Evolutionary conservation across 371 early-diverging fungal genomes (phyloP), one percentile per base, ranked within the genome.

Genomic region (Encephalitozoon cuniculi): DNA sequence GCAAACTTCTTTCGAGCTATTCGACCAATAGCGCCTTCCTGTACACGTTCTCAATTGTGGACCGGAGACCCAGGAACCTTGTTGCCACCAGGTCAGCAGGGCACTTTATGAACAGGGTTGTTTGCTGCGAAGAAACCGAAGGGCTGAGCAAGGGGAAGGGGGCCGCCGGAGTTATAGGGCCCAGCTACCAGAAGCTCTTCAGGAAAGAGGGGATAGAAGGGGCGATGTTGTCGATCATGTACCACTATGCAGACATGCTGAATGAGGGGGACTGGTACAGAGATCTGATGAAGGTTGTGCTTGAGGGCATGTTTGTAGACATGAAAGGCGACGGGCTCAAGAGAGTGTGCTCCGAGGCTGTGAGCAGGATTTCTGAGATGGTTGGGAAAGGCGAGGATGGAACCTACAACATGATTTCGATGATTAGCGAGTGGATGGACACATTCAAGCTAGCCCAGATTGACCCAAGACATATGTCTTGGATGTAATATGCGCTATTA

Each of bases 191-290:
- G 59, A 64, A 63, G 30, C 63, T 79, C 21, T 71, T 79, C 25
- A 68, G 78, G 32, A 67, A 74, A 28, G 79, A 74, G 34, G 79
- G 79, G 11, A 49, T 82, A 52, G 79, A 79, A 75, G 82, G 82
- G 12, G 71, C 71, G 5, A 71, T 79, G 39, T 39, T 79, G 25
- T 76, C 82, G 54, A 43, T 74, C 28, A 63, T 79, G 53, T 82
- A 79, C 52, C 59, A 76, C 26, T 69, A 49, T 40, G 55, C 73
- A 15, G 37, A 49, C 11, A 30, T 70, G 25, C 15, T 82, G 9
- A 37, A 40, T 11, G 66, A 74, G 11, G 67, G 55, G 12, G 72
- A 51, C 0, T 82, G 51, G 69, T 68, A 25, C 64, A 74, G 43
- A 54, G 59, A 59, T 59, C 12, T 28, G 18, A 2, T 59, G 37